Evolutionary conservation across 1,284 basidiomycete genomes (phyloP), one percentile per base, ranked within the genome.

Genomic region (Bondarzewia mesenterica): DNA sequence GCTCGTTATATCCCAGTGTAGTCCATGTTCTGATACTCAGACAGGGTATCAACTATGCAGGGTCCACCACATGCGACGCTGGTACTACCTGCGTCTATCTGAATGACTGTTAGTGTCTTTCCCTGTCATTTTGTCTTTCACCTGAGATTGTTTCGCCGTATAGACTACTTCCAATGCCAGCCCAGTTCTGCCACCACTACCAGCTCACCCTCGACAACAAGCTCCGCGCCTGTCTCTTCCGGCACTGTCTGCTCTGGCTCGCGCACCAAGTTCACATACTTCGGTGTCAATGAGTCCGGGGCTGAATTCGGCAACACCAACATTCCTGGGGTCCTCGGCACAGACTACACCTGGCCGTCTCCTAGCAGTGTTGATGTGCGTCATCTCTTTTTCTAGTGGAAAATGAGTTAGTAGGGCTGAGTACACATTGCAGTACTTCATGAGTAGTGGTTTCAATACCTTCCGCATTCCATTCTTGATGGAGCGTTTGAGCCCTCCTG

Each of bases 401-500:
- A 23, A 22, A 25, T n/a, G 12, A 37, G 27, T 45, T 4, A 18
- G 20, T 4, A 10, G 14, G n/a, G 16, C 38, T 40, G 29, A n/a
- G 29, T 55, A 35, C 50, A 16, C 21, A n/a, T 43, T 45, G 47
- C 47, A 71, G 66, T 81, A 66, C 66, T 81, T 83, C 61, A 62
- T 77, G 41, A 60, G 58, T 21, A 62, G 75, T 56, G 79, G 78
- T 21, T 74, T 82, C 68, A 82, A 82, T 64, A 71, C 74, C 16
- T 81, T 82, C 77, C 78, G 79, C 53, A 62, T 82, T 54, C 72
- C 78, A 8, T 78, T 82, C 75, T 58, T 70, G 52, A 66, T 77
- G 63, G 80, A 82, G 58, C 76, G 80, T 47, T 53, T 82, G 44
- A 69, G 60, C 49, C 75, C 78, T 29, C 73, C 73, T 44, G 53